Base-by-base conservation (phyloP, 768 basidiomycete species). In the Inosperma sp. region DNA sequence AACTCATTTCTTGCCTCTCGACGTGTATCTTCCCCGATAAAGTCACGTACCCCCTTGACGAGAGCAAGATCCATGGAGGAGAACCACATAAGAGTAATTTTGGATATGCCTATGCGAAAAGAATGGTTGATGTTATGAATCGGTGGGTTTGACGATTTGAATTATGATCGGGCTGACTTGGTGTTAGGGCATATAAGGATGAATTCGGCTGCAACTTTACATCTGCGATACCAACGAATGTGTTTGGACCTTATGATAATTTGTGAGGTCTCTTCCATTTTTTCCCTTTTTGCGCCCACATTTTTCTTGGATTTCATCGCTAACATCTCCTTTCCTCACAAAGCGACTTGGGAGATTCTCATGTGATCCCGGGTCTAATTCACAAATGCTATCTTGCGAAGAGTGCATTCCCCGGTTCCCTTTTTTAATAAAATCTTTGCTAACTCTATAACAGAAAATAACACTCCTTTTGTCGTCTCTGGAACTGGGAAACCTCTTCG, bases 1-100 rank as follows among this genome's bases (percentile, higher is more conserved):
- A 96, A 68, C 77, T 95, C 58, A 86, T 98, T 51, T 96, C 94
- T 10, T 97, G 94, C 63, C 81, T 97, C 31, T 96, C 94, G 8
- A 97, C 95, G 34, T 98, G 94, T 64, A 92, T 98, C 39, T 98
- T 94, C 75, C 94, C 94, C 0, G 94, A 97, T 68, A 88, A 93
- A 66, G 93, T 94, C 56, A 78, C 82, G 46, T 96, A 94, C 65
- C 95, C 94, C 12, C 80, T 98, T 22, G 88, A 92, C 58, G 94
- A 98, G 71, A 81, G 77, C 59, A 94, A 93, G 72, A 86, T 98
- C 51, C 95, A 98, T 68, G 76, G 78, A 29, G 94, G 94, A 16
- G 90, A 89, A 17, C 94, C 94, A 5, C 95, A 98, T 64, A 76
- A 84, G 51, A 92, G 89, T 59, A 97, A 97, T 77, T 97, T 91